Base-by-base conservation (phyloP, 441 rosid genomes). In the Arabidopsis hybrid region DNA sequence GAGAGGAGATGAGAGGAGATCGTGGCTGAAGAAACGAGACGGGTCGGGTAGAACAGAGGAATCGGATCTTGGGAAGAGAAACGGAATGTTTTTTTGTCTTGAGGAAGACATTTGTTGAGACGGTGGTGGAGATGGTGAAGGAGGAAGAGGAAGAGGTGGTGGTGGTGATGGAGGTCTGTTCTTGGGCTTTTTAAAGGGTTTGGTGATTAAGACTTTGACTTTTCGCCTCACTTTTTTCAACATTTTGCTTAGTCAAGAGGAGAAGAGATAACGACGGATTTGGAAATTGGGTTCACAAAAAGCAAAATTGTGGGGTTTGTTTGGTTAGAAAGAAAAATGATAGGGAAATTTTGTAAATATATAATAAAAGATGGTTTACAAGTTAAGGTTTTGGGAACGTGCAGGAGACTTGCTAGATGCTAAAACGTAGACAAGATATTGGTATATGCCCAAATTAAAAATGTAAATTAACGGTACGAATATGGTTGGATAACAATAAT, bases 21-120 rank as follows among this genome's bases (percentile, higher is more conserved):
- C 59, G 7, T 79, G 85, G 0, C 95, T 72, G 88, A 91, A 91
- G 85, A 95, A 92, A 53, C 39, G 65, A 31, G 95, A 82, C 6
- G 99, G 99, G 59, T 92, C 93, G 63, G 99, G 97, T 66, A 92
- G 85, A 49, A 86, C 86, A 0, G 92, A 61, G 36, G 99, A 92
- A 14, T 85, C 77, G 6, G 67, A 67, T 49, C 13, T 50, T 1
- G 99, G 99, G 83, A 92, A 92, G 72, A 85, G 83, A 32, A 83
- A 95, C 0, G 89, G 89, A 21, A 67, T 39, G 57, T 42, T 60
- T 7, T 10, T 67, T 18, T 81, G 79, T 31, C 71, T 75, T 8
- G 85, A 64, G 3, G 66, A 85, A 38, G 82, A 7, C 90, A 80
- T 87, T 36, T 78, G 42, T 46, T 81, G 75, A 9, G 43, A 57